phyloP scores from a whole-genome alignment of 257 asterid genomes.

The Solanum chilense region DNA sequence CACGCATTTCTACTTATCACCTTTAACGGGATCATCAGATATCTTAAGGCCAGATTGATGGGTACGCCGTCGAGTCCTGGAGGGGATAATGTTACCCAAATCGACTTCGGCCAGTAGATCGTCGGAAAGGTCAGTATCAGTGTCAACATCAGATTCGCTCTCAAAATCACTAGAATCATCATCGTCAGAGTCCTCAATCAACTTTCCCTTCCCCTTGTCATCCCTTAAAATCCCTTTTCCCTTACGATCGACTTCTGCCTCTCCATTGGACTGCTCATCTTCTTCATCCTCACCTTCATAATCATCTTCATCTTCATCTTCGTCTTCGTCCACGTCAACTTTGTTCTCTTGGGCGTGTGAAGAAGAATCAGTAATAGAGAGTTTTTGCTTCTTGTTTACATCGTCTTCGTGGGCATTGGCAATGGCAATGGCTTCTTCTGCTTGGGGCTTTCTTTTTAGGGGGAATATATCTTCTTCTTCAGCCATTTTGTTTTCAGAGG shows the following conservation, averaged over 20 bases:
- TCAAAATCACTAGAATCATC: conserved; percentile 14
- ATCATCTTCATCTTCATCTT: not conserved
- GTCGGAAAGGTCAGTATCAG: conserved; percentile 25
- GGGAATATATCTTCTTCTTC: conserved; percentile 7
- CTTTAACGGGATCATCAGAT: not conserved
- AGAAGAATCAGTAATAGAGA: not conserved
- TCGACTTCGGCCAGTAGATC: conserved; percentile 34
- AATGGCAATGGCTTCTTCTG: not conserved
- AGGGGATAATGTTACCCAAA: conserved; percentile 28
- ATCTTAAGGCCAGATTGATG: conserved; percentile 12
- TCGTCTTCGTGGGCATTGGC: not conserved
- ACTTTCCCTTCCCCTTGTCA: conserved; percentile 33
- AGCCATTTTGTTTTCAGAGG: not conserved
- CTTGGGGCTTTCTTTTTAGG: conserved; percentile 6
- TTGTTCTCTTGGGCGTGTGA: not conserved
- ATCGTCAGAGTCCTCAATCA: conserved; percentile 16
- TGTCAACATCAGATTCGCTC: conserved; percentile 13
- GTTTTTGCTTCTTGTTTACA: conserved; percentile 17
- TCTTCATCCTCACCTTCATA: conserved; percentile 2
- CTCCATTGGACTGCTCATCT: conserved; percentile 8
- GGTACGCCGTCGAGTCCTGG: conserved; percentile 24
- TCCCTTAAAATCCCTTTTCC: conserved; percentile 28
- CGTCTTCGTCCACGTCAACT: not conserved
- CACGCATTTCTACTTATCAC: not conserved
- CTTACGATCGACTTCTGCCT: conserved; percentile 8